Percentiles rank a stretch among this genome's conserved stretches.
These are phyloP conservation scores for Chlorophyllum brunneum DNA, from an alignment of 768 basidiomycete species.

Conservation along the genomic window DNA sequence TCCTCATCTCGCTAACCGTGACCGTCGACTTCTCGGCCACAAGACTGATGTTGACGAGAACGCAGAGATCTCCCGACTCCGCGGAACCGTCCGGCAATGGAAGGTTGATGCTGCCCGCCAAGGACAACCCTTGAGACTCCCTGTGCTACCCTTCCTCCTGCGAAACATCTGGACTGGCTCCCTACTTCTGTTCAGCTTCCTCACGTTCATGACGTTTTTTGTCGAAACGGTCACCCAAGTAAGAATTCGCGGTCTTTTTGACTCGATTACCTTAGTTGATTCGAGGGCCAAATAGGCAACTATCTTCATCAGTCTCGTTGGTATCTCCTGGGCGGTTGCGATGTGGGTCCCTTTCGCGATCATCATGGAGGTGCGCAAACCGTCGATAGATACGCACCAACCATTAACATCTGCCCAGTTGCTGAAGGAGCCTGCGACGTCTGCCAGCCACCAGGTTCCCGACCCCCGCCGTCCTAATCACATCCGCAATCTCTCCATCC, in stretches of 20 bases:
- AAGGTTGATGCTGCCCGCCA: conserved; percentile 76
- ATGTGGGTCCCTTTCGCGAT: conserved; percentile 97
- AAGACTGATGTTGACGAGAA: conserved; percentile 73
- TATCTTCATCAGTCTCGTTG: conserved; percentile 76
- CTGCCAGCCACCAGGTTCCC: conserved; percentile 14
- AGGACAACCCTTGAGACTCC: conserved; percentile 73
- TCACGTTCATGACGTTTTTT: conserved; percentile 86
- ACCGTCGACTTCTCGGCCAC: conserved; percentile 72
- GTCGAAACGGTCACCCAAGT: conserved; percentile 76
- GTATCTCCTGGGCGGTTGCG: conserved; percentile 96
- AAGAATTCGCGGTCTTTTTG: conserved; percentile 12
- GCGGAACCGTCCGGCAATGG: conserved; percentile 74
- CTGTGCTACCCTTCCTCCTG: conserved; percentile 86
- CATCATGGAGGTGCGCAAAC: conserved; percentile 81
- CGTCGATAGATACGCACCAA: not conserved
- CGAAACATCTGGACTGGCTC: conserved; percentile 94
- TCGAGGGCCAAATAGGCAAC: conserved; percentile 54
- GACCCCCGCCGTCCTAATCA: conserved; percentile 42
- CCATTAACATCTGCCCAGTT: conserved; percentile 36
- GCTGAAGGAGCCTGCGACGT: conserved; percentile 65
- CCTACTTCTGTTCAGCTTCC: conserved; percentile 69
- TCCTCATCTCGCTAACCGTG: conserved; percentile 78
- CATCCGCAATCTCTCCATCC: conserved; percentile 50
- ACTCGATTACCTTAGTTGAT: not conserved
- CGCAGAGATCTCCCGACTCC: conserved; percentile 66